Evolutionary conservation across 306 rosid species (phyloP).

Genomic region (Geum urbanum): DNA sequence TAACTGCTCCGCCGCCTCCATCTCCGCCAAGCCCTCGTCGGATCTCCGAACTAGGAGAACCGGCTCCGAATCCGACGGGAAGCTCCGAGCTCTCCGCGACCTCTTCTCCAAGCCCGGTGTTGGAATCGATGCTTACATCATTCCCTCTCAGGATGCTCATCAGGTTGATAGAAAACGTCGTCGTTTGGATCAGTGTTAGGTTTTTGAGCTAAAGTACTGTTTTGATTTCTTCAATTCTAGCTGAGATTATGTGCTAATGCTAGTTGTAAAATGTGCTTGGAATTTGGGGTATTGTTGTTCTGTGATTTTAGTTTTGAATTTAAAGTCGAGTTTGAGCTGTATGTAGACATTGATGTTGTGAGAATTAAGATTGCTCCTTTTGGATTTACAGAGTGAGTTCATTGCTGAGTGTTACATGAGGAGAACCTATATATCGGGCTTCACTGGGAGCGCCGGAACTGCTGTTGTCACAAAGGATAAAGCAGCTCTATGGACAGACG

Average conservation of each 20-base stretch:
- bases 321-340: too few relatives aligned
- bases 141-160: constrained; percentile 96
- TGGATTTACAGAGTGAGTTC: constrained; percentile 71
- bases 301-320: background rate
- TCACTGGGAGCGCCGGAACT: constrained; percentile 93
- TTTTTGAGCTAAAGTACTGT: background rate
- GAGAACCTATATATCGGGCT: constrained; percentile 79
- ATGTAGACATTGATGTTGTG: too few relatives aligned
- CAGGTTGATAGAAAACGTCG: constrained; percentile 43
- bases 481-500: constrained; percentile 98
- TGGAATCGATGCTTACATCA: constrained; percentile 72
- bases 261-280: too few relatives aligned
- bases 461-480: constrained; percentile 83
- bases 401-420: constrained; percentile 86
- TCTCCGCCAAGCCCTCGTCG: constrained; percentile 71
- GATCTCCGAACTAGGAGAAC: constrained; percentile 36
- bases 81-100: constrained; percentile 61
- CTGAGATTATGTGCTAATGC: too few relatives aligned
- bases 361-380: background rate
- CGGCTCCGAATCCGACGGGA: constrained; percentile 46
- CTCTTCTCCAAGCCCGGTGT: constrained; percentile 63
- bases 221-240: background rate
- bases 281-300: background rate
- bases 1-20: constrained; percentile 54
- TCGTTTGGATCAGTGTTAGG: background rate